A percentile compares a stretch with the other conserved stretches of the same genome.
Evolutionary conservation across 2,329 filamentous ascomycete genomes (phyloP).

Genomic region (Botrytis elliptica): DNA sequence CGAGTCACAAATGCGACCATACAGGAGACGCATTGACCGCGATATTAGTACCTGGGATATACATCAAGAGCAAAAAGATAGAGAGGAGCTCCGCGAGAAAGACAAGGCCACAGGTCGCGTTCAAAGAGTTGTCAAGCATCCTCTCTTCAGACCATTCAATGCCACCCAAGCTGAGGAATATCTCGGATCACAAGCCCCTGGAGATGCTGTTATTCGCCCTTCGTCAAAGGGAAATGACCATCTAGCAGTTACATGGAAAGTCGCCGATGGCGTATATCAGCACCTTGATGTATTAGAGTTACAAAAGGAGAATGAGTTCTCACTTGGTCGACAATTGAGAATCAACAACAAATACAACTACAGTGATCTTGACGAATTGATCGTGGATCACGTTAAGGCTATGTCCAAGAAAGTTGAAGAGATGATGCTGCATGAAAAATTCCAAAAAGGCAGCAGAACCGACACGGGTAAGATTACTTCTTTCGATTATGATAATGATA

Average conservation of each 20-base stretch:
- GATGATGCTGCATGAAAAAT: conserved; percentile 93
- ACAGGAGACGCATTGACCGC: conserved; percentile 67
- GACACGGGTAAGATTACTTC: conserved; percentile 71
- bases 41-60: conserved; percentile 85
- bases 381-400: conserved; percentile 93
- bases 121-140: conserved; percentile 95
- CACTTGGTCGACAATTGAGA: conserved; percentile 79
- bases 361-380: conserved; percentile 93
- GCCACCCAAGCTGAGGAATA: conserved; percentile 90
- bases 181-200: conserved; percentile 78
- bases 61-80: conserved; percentile 74
- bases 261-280: conserved; percentile 92
- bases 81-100: conserved; percentile 80
- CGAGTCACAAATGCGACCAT: conserved; percentile 76
- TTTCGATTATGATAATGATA: neutral
- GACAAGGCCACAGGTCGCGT: conserved; percentile 81
- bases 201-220: conserved; percentile 91
- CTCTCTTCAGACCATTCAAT: conserved; percentile 92
- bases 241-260: conserved; percentile 96
- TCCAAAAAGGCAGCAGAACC: conserved; percentile 74
- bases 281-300: conserved; percentile 96
- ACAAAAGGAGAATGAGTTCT: conserved; percentile 96
- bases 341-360: conserved; percentile 89
- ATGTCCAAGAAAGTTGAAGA: conserved; percentile 98
- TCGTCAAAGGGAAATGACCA: conserved; percentile 96